Evolutionary conservation across 495 filamentous ascomycete genomes (phyloP), one percentile per base, ranked within the genome.

Genomic region (Terfezia boudieri): DNA sequence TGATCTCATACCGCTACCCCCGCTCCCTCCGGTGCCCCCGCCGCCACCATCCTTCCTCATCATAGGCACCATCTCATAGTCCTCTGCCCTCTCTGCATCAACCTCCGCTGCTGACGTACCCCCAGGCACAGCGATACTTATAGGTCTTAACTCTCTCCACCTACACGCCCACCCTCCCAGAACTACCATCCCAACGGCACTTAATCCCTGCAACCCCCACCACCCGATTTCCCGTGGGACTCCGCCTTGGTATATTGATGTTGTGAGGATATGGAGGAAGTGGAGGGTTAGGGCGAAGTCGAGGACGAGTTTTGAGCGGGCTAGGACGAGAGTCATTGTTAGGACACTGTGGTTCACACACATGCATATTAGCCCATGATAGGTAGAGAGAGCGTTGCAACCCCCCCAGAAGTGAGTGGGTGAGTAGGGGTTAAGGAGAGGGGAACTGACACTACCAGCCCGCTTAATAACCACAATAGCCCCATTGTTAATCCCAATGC

Each of bases 221-320:
- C 90, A 99, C 51, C 89, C 80, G 51, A 74, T 66, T 59, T 86
- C 79, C 7, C 70, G 67, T 6, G 92, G 92, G 5, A 96, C 59
- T 1, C 76, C 71, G 50, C 74, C 75, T 16, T 87, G 79, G 62
- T 94, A 94, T 2, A 92, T 61, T 9, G 74, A 77, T 2, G 82
- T 82, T 58, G 83, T 66, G 54, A 93, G 56, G n/a, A 94, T 75
- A 60, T 95, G 86, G 36, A 95, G 70, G 67, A 82, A 77, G 70
- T 94, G 86, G 23, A 90, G 75, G 1, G 90, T 93, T 22, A 95
- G 73, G 8, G 85, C 80, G 66, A 99, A 99, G 66, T 99, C 90
- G 57, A 83, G 83, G 36, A 95, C 80, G 37, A 94, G 78, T 64
- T 95, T 95, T 26, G 81, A 86, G 53, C 88, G 84, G 35, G 81